Conservation (phyloP, 176 grass and related monocot genomes). For the Oryza officinalis region DNA sequence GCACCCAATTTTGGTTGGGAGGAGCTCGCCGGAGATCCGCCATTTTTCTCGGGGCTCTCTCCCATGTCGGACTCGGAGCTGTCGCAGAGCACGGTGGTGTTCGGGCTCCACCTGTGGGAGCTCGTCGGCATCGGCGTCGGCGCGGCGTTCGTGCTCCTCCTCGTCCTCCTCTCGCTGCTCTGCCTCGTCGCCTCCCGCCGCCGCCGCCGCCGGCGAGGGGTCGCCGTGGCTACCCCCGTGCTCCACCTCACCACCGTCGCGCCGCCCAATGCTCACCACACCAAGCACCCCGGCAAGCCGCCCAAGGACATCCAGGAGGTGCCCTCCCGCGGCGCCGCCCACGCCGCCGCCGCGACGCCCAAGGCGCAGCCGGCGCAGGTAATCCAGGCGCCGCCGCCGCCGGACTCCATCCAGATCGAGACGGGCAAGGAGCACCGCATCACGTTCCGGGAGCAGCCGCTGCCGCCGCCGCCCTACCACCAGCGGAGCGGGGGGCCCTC, state of each 20-base stretch:
- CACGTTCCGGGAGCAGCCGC: conserved; percentile 72
- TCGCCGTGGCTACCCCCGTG: conserved; percentile 37
- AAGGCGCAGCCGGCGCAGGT: conserved; percentile 44
- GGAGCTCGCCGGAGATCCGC: conserved; percentile 37
- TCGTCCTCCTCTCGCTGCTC: conserved; percentile 73
- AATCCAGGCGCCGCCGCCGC: conserved; percentile 31
- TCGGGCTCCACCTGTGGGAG: conserved; percentile 80
- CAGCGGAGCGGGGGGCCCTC: conserved; percentile 64
- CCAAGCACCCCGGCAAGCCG: conserved; percentile 53
- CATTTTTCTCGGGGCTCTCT: conserved; percentile 2
- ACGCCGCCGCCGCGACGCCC: not conserved
- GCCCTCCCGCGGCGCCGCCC: conserved; percentile 34
- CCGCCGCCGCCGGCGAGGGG: conserved; percentile 46
- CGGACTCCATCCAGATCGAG: conserved; percentile 70
- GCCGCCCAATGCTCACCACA: conserved; percentile 34
- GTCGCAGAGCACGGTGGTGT: conserved; percentile 74
- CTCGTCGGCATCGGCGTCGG: conserved; percentile 77
- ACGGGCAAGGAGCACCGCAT: conserved; percentile 95
- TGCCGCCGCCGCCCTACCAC: conserved; percentile 33
- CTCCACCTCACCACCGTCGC: conserved; percentile 47
- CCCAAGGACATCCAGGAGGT: conserved; percentile 66
- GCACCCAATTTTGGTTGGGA: conserved; percentile 19
- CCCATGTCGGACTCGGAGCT: conserved; percentile 81
- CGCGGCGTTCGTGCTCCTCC: conserved; percentile 79
- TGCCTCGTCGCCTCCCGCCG: conserved; percentile 67